These are phyloP conservation scores for Coemansia sp. DNA, from an alignment of 192 early-diverging fungal species.

Conservation along the genomic window DNA sequence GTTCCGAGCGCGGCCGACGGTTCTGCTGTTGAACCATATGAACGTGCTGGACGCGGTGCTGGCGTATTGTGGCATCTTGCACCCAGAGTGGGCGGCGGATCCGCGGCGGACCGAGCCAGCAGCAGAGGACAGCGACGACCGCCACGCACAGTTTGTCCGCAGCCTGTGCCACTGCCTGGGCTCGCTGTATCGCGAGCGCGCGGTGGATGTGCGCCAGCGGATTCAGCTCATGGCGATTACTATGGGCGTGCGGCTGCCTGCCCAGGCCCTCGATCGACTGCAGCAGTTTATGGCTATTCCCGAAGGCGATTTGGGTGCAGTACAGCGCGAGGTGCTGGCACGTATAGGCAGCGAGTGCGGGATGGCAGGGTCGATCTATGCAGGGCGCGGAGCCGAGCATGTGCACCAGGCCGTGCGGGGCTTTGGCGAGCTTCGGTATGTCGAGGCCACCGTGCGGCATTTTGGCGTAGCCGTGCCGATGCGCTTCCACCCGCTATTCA, in stretches of 20 bases:
- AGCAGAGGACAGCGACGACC: slow-evolving; percentile 5
- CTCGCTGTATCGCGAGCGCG: slow-evolving; percentile 55
- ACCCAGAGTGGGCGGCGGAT: slow-evolving; percentile 42
- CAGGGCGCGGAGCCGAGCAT: slow-evolving; percentile 23
- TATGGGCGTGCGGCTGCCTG: slow-evolving; percentile 52
- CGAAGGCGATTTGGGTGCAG: slow-evolving; percentile 43
- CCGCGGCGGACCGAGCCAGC: too few species aligned
- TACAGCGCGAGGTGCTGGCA: slow-evolving; percentile 38
- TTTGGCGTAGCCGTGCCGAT: slow-evolving; percentile 46
- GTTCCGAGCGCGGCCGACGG: slow-evolving; percentile 52
- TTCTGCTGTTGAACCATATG: slow-evolving; percentile 72
- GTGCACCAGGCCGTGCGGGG: slow-evolving; percentile 16
- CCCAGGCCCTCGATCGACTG: slow-evolving; percentile 59
- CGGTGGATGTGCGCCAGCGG: slow-evolving; percentile 21
- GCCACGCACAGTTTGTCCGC: slow-evolving; percentile 30
- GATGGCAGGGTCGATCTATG: slow-evolving; percentile 14
- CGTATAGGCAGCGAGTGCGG: slow-evolving; percentile 33
- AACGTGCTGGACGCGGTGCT: slow-evolving; percentile 68
- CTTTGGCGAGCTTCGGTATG: slow-evolving; percentile 40
- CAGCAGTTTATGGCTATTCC: slow-evolving; percentile 56
- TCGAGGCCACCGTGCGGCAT: slow-evolving; percentile 29
- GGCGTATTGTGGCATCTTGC: slow-evolving; percentile 62
- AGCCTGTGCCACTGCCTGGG: slow-evolving; percentile 53
- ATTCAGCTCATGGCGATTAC: slow-evolving; percentile 54
- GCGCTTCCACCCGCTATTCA: slow-evolving; percentile 54